phyloP scores from a whole-genome alignment of 441 rosid species.

The Eutrema salsugineum region DNA sequence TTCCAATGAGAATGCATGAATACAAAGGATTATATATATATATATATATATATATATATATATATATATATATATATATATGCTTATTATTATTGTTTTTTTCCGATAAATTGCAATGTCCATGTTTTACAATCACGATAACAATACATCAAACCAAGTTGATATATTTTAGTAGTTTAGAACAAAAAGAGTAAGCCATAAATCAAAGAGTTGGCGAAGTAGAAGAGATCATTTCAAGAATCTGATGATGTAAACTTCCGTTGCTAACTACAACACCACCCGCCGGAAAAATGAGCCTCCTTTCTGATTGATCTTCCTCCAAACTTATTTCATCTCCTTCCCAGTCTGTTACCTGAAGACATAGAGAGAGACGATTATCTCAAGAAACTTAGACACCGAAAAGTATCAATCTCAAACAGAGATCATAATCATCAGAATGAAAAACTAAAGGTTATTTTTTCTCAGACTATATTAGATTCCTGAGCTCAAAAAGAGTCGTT shows the following conservation, averaged over 20 bases:
- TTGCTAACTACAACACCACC: conserved; percentile 70
- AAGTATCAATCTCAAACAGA: neutral
- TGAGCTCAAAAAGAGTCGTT: too few relatives aligned
- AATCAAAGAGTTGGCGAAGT: conserved; percentile 32
- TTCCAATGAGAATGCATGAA: too few relatives aligned
- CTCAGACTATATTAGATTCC: too few relatives aligned
- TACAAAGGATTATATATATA: too few relatives aligned
- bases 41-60: too few relatives aligned
- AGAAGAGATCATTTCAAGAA: conserved; percentile 51
- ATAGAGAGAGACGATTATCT: neutral
- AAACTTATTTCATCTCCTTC: conserved; percentile 55
- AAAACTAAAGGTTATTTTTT: neutral
- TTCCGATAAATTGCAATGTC: too few relatives aligned
- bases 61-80: too few relatives aligned
- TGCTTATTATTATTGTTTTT: too few relatives aligned
- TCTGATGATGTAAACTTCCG: conserved; percentile 47
- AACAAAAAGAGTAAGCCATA: neutral
- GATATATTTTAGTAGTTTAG: too few relatives aligned
- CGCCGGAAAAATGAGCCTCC: conserved; percentile 53
- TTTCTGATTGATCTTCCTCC: conserved; percentile 55
- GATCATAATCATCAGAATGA: neutral
- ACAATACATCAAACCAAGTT: too few relatives aligned
- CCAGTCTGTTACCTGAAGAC: conserved; percentile 77
- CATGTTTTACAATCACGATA: too few relatives aligned
- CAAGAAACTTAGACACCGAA: neutral